A percentile compares a stretch with the other conserved stretches of the same genome.
These are phyloP conservation scores for Boletus sp. DNA, from an alignment of 1,284 basidiomycete genomes.

Conservation along the genomic window DNA sequence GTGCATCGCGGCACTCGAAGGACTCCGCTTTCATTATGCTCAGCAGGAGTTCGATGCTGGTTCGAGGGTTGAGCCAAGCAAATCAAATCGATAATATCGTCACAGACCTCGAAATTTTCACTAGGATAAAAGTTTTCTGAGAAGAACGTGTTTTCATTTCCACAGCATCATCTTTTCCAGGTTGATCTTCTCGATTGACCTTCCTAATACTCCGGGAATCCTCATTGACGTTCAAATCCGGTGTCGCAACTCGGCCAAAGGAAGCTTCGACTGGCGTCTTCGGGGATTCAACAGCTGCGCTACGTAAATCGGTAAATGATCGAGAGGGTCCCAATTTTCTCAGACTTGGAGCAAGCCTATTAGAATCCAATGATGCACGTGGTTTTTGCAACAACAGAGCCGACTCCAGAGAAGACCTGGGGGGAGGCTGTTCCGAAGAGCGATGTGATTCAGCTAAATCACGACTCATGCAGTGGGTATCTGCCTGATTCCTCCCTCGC, in stretches of 20 bases:
- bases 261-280: constrained; percentile 21
- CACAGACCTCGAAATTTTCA: constrained; percentile 70
- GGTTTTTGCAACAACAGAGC: constrained; percentile 33
- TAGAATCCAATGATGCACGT: constrained; percentile 32
- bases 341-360: constrained; percentile 33
- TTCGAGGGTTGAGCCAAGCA: constrained; percentile 15
- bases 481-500: constrained; percentile 38
- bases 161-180: constrained; percentile 51
- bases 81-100: constrained; percentile 15
- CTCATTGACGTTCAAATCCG: constrained; percentile 24
- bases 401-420: constrained; percentile 45
- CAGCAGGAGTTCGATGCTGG: constrained; percentile 60
- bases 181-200: constrained; percentile 21
- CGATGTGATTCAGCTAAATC: constrained; percentile 25
- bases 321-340: constrained; percentile 56
- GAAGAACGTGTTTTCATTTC: constrained; percentile 76
- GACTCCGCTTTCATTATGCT: constrained; percentile 70
- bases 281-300: constrained; percentile 39
- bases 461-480: not conserved
- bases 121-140: constrained; percentile 81
- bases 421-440: constrained; percentile 14
- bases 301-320: constrained; percentile 67
- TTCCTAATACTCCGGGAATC: constrained; percentile 24
- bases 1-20: constrained; percentile 69
- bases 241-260: constrained; percentile 18